These are phyloP conservation scores for Scedosporium dehoogii DNA, from an alignment of 2,329 filamentous ascomycete genomes.

Conservation along the genomic window DNA sequence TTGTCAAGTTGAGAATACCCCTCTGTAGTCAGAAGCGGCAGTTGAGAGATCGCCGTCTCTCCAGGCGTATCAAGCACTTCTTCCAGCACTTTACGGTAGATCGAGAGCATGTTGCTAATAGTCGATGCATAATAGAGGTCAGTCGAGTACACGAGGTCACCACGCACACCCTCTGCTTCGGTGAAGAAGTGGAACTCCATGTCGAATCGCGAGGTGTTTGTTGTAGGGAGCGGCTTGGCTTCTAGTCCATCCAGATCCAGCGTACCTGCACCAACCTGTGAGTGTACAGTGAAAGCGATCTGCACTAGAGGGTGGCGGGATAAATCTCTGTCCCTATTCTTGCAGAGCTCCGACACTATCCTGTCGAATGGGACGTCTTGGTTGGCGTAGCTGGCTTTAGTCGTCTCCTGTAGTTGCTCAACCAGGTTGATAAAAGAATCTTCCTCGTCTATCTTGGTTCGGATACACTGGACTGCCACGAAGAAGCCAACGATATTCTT, in stretches of 20 bases:
- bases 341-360: slow-evolving; percentile 10
- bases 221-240: too few relatives aligned
- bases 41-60: too few relatives aligned
- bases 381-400: slow-evolving; percentile 10
- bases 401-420: slow-evolving; percentile 11
- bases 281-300: slow-evolving; percentile 13
- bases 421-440: slow-evolving; percentile 12
- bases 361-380: slow-evolving; percentile 16
- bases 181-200: too few relatives aligned
- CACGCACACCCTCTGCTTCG: too few relatives aligned
- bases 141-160: too few relatives aligned
- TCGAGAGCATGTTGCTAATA: slow-evolving; percentile 11
- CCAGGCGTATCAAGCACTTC: slow-evolving; percentile 1
- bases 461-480: slow-evolving; percentile 17
- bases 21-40: too few relatives aligned
- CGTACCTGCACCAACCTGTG: slow-evolving; percentile 8
- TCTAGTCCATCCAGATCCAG: too few relatives aligned
- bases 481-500: slow-evolving; percentile 16
- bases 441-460: slow-evolving; percentile 10
- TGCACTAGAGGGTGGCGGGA: slow-evolving; percentile 12
- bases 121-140: slow-evolving; percentile 3
- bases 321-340: slow-evolving; percentile 1
- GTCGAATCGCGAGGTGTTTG: too few relatives aligned
- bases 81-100: slow-evolving; percentile 11
- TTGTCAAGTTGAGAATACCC: neutral